Percentiles rank a stretch among this genome's conserved stretches.
Conservation (phyloP, 75 land plant genomes). For the Cryptomeria japonica region DNA sequence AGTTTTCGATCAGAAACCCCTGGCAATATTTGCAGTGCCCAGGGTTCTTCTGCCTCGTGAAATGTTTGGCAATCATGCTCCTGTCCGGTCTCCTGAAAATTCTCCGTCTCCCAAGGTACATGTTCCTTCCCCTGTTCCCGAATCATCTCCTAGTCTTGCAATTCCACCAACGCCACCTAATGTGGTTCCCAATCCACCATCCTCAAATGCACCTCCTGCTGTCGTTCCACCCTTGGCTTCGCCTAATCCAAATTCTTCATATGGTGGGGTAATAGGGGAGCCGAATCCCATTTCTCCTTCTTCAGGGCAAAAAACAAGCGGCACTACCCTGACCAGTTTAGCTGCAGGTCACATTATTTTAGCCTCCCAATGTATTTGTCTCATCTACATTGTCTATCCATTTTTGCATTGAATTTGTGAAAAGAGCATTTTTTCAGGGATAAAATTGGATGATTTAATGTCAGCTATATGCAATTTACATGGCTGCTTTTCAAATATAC, state of each 20-base stretch:
- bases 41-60: slow-evolving; percentile 31
- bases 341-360: not conserved
- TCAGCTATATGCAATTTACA: not conserved
- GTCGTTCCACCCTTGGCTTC: not conserved
- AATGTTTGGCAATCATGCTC: slow-evolving; percentile 6
- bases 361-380: not conserved
- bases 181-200: slow-evolving; percentile 4
- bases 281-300: not conserved
- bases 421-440: not conserved
- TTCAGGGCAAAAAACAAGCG: not conserved
- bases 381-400: not conserved
- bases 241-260: not conserved
- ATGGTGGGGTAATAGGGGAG: not conserved
- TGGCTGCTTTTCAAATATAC: not conserved
- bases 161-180: slow-evolving; percentile 8
- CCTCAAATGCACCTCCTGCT: not conserved
- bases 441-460: not conserved
- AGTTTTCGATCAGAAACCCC: slow-evolving; percentile 21
- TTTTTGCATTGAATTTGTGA: not conserved
- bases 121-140: slow-evolving; percentile 13
- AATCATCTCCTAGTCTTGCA: slow-evolving; percentile 3
- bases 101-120: slow-evolving; percentile 2
- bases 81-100: not conserved
- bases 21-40: slow-evolving; percentile 21
- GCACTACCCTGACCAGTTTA: not conserved